A percentile compares a stretch with the other conserved stretches of the same genome.
Conservation (phyloP, 192 early-diverging fungal genomes). For the Coemansia sp. region DNA sequence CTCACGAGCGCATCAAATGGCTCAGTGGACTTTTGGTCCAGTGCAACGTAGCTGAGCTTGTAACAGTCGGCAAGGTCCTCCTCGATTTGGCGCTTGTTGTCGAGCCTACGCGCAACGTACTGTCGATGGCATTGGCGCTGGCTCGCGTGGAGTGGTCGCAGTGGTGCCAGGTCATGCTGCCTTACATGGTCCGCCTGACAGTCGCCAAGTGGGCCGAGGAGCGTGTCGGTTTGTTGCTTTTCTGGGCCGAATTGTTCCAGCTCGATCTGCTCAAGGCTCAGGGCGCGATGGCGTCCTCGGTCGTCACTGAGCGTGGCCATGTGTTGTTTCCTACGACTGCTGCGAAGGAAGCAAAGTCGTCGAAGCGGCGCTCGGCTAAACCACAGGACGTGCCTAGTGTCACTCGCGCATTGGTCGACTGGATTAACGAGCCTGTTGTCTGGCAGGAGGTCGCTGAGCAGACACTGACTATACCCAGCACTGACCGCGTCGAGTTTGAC, state of each 20-base stretch:
- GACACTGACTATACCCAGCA: slow-evolving; percentile 23
- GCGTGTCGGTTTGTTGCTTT: slow-evolving; percentile 22
- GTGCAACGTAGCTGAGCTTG: slow-evolving; percentile 31
- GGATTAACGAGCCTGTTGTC: slow-evolving; percentile 34
- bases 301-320: slow-evolving; percentile 40
- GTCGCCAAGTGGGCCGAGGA: slow-evolving; percentile 23
- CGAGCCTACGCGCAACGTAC: slow-evolving; percentile 45
- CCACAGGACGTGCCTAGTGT: slow-evolving; percentile 7
- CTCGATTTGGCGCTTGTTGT: slow-evolving; percentile 32
- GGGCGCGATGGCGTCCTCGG: slow-evolving; percentile 18
- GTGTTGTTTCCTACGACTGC: slow-evolving; percentile 28
- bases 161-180: slow-evolving; percentile 74
- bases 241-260: slow-evolving; percentile 42
- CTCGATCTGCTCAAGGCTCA: slow-evolving; percentile 16
- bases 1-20: slow-evolving; percentile 33
- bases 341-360: slow-evolving; percentile 8
- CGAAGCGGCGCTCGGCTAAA: background rate
- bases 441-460: slow-evolving; percentile 22
- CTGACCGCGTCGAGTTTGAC: slow-evolving; percentile 16
- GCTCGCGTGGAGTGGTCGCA: slow-evolving; percentile 73
- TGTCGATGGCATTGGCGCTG: slow-evolving; percentile 72
- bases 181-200: slow-evolving; percentile 61
- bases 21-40: slow-evolving; percentile 36
- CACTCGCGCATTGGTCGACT: slow-evolving; percentile 25
- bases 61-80: slow-evolving; percentile 35